Evolutionary conservation across 257 asterid genomes (phyloP).

Genomic region (Solanum dulcamara): DNA sequence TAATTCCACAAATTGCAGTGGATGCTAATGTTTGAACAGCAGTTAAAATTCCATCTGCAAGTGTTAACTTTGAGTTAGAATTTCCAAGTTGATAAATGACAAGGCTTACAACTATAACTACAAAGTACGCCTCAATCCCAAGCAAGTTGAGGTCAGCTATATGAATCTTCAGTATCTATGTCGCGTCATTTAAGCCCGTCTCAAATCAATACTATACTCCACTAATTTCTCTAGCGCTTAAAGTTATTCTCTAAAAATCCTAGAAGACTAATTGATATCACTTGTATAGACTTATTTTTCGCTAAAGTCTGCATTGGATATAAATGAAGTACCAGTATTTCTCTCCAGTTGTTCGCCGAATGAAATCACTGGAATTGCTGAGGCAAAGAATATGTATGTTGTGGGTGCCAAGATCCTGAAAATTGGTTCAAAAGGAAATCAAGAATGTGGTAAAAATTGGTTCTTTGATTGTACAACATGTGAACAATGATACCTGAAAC

Average conservation of each 20-base stretch:
- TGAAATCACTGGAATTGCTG: slow-evolving; percentile 82
- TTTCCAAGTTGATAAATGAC: background rate
- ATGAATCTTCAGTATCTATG: background rate
- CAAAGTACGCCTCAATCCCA: background rate
- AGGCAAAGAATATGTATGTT: slow-evolving; percentile 70
- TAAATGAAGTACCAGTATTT: slow-evolving; percentile 33
- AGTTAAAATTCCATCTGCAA: slow-evolving; percentile 78
- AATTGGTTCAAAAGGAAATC: background rate
- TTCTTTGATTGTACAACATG: background rate
- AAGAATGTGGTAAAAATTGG: background rate
- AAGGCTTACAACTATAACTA: background rate
- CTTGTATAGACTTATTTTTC: background rate
- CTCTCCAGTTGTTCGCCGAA: slow-evolving; percentile 82
- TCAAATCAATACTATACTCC: background rate
- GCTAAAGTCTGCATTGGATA: background rate
- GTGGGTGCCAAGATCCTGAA: slow-evolving; percentile 82
- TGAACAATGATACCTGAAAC: slow-evolving; percentile 38
- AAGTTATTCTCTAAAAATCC: background rate
- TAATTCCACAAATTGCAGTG: slow-evolving; percentile 82
- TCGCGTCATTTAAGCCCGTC: background rate
- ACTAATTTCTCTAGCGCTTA: background rate
- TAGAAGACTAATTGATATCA: background rate
- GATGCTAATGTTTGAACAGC: slow-evolving; percentile 90
- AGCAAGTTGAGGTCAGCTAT: background rate
- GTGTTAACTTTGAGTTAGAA: background rate